Evolutionary conservation across 352 stramenopile genomes (phyloP).

Genomic region (Aphanomyces euteiches): DNA sequence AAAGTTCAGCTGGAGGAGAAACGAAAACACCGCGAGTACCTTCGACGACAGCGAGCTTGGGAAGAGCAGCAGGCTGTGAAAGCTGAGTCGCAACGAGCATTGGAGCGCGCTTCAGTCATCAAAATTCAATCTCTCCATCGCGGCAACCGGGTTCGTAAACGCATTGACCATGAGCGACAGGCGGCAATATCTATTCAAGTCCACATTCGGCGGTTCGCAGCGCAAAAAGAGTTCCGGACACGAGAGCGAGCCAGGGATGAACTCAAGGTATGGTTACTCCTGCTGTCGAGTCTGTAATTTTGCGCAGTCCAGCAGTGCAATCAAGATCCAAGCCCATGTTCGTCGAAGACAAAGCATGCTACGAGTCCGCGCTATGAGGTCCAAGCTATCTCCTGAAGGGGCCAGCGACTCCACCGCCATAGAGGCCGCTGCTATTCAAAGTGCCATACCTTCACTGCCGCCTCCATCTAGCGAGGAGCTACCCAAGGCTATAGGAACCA

Average conservation of each 20-base stretch:
- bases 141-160: slow-evolving; percentile 12
- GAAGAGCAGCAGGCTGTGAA: slow-evolving; percentile 25
- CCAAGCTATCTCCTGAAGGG: neutral
- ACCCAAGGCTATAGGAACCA: neutral
- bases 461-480: no score
- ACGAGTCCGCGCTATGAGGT: neutral
- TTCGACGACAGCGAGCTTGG: slow-evolving; percentile 14
- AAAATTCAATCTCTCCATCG: slow-evolving; percentile 22
- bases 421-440: no score
- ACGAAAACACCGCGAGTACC: slow-evolving; percentile 28
- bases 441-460: no score
- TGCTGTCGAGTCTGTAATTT: neutral
- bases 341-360: neutral
- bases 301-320: neutral
- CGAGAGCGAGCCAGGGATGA: neutral
- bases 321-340: slow-evolving; percentile 10
- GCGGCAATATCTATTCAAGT: slow-evolving; percentile 19
- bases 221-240: neutral
- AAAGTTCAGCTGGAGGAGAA: slow-evolving; percentile 20
- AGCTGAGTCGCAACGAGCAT: slow-evolving; percentile 1
- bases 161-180: neutral
- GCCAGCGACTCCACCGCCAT: no score
- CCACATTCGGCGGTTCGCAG: slow-evolving; percentile 10
- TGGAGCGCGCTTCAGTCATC: neutral
- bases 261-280: no score